These are phyloP conservation scores for Salisapilia sapeloensis DNA, from an alignment of 352 stramenopile genomes.

Conservation along the genomic window DNA sequence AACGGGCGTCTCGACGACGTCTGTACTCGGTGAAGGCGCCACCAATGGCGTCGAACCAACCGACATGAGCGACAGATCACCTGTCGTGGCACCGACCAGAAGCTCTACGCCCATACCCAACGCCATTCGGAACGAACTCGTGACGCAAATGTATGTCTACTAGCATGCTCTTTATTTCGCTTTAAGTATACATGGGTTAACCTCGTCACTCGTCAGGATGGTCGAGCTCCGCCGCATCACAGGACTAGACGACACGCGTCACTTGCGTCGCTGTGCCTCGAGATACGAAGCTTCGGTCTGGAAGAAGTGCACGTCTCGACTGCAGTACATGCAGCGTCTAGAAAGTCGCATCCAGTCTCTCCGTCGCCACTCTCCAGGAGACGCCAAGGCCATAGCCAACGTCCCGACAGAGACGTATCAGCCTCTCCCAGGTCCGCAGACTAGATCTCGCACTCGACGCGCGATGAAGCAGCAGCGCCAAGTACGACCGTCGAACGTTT, in stretches of 20 bases:
- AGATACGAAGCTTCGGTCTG: conserved; percentile 57
- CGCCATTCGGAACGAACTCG: too few species aligned
- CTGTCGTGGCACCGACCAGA: too few species aligned
- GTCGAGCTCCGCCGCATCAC: conserved; percentile 45
- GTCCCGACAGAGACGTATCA: conserved; percentile 2
- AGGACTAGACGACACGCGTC: conserved; percentile 22
- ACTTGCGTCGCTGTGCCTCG: conserved; percentile 36
- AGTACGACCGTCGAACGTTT: conserved; percentile 1
- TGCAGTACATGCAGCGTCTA: conserved; percentile 54
- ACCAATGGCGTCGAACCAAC: too few species aligned
- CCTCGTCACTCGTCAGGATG: too few species aligned
- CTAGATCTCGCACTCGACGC: neutral
- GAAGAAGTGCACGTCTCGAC: conserved; percentile 44
- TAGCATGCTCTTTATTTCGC: too few species aligned
- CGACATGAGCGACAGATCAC: too few species aligned
- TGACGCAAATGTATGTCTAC: too few species aligned
- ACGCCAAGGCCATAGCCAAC: conserved; percentile 6
- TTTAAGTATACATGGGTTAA: too few species aligned
- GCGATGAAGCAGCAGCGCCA: conserved; percentile 3
- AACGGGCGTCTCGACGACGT: too few species aligned
- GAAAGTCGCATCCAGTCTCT: conserved; percentile 48
- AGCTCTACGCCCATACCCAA: too few species aligned
- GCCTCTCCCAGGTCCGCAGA: neutral
- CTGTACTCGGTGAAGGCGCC: too few species aligned
- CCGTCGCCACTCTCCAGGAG: conserved; percentile 20